phyloP scores from a whole-genome alignment of 1,284 basidiomycete genomes.

The Wallemia ichthyophaga region DNA sequence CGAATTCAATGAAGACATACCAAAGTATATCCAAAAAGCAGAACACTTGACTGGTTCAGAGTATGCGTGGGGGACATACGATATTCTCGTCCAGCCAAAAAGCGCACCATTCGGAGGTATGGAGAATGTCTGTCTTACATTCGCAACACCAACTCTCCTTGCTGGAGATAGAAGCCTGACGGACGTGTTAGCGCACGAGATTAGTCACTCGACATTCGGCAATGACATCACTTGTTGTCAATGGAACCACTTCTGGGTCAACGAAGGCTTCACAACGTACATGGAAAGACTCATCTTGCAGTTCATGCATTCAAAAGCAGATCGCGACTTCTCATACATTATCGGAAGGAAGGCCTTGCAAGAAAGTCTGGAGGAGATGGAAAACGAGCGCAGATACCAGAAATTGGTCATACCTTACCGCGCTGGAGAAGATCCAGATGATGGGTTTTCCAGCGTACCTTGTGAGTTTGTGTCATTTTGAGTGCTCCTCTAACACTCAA shows the following conservation, averaged over 20 bases:
- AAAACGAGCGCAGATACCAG: constrained; percentile 39
- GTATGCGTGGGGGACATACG: constrained; percentile 71
- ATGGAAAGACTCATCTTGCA: constrained; percentile 58
- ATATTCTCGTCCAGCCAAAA: constrained; percentile 68
- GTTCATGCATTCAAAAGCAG: constrained; percentile 38
- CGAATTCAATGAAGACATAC: constrained; percentile 65
- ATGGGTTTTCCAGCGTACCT: constrained; percentile 35
- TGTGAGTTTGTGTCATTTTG: too few relatives aligned
- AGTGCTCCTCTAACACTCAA: too few relatives aligned
- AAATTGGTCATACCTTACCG: constrained; percentile 58
- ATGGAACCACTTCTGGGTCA: constrained; percentile 6
- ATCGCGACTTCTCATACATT: constrained; percentile 50
- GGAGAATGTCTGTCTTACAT: constrained; percentile 32
- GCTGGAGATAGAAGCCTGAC: constrained; percentile 57
- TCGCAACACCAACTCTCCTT: constrained; percentile 61
- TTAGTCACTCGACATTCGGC: constrained; percentile 56
- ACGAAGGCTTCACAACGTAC: constrained; percentile 61
- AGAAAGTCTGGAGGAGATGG: constrained; percentile 35
- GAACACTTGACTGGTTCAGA: constrained; percentile 33
- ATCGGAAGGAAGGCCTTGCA: constrained; percentile 43
- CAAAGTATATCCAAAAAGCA: constrained; percentile 23
- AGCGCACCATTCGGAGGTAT: constrained; percentile 80
- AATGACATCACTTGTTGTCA: constrained; percentile 5
- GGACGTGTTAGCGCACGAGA: constrained; percentile 44
- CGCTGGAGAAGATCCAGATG: constrained; percentile 47